Conservation (phyloP, 75 land plant species). For the Pinus taeda region DNA sequence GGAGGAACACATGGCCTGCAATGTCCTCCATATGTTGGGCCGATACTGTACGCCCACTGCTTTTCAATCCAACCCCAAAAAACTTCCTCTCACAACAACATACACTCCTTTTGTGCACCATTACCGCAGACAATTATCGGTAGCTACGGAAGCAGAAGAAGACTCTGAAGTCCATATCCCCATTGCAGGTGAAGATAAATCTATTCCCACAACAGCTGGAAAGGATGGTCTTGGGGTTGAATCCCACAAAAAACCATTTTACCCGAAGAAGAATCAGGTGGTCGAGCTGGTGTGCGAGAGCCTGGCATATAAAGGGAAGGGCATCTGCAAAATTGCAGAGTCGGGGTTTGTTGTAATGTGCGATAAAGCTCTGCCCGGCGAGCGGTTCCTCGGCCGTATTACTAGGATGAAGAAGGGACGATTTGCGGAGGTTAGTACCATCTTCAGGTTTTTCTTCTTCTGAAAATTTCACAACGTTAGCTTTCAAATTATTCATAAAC, state of each 20-base stretch:
- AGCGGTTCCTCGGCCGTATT: constrained; percentile 84
- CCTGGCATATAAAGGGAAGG: constrained; percentile 89
- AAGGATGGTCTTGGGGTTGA: not conserved
- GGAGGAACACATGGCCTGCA: not conserved
- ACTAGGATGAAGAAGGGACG: constrained; percentile 54
- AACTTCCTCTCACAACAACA: not conserved
- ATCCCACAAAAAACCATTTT: constrained; percentile 24
- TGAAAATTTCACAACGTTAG: not conserved
- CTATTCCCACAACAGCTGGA: no score
- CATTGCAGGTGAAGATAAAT: no score
- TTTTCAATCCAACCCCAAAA: not conserved
- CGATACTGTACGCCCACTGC: not conserved
- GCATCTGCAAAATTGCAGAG: constrained; percentile 82
- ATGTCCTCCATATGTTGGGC: not conserved
- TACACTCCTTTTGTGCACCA: not conserved
- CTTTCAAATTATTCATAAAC: not conserved
- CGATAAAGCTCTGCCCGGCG: constrained; percentile 91
- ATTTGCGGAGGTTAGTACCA: constrained; percentile 71
- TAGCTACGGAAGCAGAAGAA: not conserved
- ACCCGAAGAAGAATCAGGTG: constrained; percentile 70
- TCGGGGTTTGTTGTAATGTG: constrained; percentile 88
- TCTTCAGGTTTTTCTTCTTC: not conserved
- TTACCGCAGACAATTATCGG: not conserved
- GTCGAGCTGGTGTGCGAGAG: constrained; percentile 90
- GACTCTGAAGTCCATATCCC: not conserved